These are phyloP conservation scores for Alisma plantagoaquatica DNA, from an alignment of 106 monocot species.

Conservation along the genomic window DNA sequence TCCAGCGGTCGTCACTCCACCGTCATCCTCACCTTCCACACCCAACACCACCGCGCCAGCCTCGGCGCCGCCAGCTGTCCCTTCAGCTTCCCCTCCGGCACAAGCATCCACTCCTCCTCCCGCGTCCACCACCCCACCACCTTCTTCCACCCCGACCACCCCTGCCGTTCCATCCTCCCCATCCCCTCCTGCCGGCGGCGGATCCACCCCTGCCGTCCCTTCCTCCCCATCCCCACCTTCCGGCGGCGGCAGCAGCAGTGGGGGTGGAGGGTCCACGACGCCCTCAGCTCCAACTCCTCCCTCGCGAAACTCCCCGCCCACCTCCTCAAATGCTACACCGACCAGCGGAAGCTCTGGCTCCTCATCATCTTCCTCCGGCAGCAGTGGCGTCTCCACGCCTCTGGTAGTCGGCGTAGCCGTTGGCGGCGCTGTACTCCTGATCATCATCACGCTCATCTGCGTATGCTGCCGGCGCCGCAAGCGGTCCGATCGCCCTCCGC, in stretches of 20 bases:
- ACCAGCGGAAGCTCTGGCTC: background rate
- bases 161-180: background rate
- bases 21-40: no score
- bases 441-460: background rate
- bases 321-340: background rate
- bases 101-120: background rate
- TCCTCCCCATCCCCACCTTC: background rate
- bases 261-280: background rate
- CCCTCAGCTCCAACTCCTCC: background rate
- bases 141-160: no score
- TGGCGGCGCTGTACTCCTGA: background rate
- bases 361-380: background rate
- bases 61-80: background rate
- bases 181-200: background rate
- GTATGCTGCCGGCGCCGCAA: background rate
- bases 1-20: no score
- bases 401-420: background rate
- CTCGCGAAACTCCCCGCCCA: background rate
- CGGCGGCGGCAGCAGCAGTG: background rate
- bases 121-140: no score
- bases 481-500: conserved; percentile 3
- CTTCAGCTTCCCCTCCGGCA: background rate
- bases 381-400: background rate
- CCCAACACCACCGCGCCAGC: background rate
- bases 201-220: background rate